Base-by-base conservation (phyloP, 148 eudicot species). In the Dysphania ambrosioides region DNA sequence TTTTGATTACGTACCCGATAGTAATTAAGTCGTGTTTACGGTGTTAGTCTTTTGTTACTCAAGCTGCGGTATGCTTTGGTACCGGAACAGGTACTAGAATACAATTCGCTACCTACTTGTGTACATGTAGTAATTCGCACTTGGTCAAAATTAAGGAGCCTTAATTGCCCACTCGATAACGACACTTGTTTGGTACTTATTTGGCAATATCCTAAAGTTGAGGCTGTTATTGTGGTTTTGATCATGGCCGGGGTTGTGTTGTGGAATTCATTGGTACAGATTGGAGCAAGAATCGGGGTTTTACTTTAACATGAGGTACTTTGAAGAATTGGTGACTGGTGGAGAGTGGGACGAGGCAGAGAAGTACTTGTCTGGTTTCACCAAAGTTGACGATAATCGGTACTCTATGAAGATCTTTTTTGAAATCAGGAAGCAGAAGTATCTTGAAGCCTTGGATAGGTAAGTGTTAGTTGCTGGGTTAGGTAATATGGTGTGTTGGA, bases 281-380 rank as follows among this genome's bases (percentile, higher is more conserved):
- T 75, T 96, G 89, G 99, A 96, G 88, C 94, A 90, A 84, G 97
- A 96, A 76, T 96, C 99, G 0, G 97, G 97, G 38, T 92, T 90
- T 78, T 92, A 70, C 90, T 96, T 96, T 78, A 96, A 92, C 76
- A 86, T 89, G 91, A 85, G 88, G 72, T 72, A 96, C 83, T 96
- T 96, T 57, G 99, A 96, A 78, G 97, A 96, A 58, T 78, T 90
- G 83, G 97, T 90, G 72, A 87, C 85, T 68, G 86, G 84, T 77
- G 99, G 99, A 10, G 92, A 90, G 41, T 96, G 97, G 99, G 99
- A 96, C 71, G 94, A 88, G 74, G 94, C 89, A 21, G 99, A 92
- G 72, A 93, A 91, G 83, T 96, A 96, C 72, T 78, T 96, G 61
- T 83, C 90, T 41, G 99, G 97, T 66, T 96, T 96, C 79, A 96